Conservation (phyloP, 2,329 filamentous ascomycete species). For the Aspergillus floridensis region DNA sequence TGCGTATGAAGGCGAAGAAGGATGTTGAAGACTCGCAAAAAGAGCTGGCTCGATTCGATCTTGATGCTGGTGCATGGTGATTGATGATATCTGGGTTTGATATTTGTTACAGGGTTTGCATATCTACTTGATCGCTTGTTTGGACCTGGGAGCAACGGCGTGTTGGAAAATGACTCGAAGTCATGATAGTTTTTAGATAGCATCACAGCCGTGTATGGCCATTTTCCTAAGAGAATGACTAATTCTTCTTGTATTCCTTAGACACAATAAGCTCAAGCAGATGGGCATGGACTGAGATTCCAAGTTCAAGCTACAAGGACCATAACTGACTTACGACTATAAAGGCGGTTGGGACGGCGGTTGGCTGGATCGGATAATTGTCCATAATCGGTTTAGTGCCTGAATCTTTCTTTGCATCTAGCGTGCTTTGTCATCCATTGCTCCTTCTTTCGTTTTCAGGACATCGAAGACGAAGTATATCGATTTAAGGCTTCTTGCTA, state of each 20-base stretch:
- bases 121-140: conserved; percentile 11
- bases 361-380: conserved; percentile 1
- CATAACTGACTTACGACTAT: too few relatives aligned
- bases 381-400: neutral
- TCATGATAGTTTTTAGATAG: conserved; percentile 6
- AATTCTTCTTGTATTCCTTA: too few relatives aligned
- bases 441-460: neutral
- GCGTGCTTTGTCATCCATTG: neutral
- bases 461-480: neutral
- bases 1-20: conserved; percentile 99
- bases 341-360: neutral
- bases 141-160: conserved; percentile 8
- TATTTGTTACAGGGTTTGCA: conserved; percentile 16
- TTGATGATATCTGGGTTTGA: neutral
- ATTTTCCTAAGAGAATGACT: neutral
- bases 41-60: conserved; percentile 85
- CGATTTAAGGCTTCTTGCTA: neutral
- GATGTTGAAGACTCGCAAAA: conserved; percentile 93
- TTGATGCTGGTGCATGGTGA: conserved; percentile 71
- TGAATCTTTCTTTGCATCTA: neutral
- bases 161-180: conserved; percentile 1
- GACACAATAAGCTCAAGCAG: too few relatives aligned
- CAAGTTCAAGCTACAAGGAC: too few relatives aligned
- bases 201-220: neutral
- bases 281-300: too few relatives aligned